Evolutionary conservation across 2,329 filamentous ascomycete species (phyloP), one percentile per base, ranked within the genome.

Genomic region (Zopfia rhizophila): DNA sequence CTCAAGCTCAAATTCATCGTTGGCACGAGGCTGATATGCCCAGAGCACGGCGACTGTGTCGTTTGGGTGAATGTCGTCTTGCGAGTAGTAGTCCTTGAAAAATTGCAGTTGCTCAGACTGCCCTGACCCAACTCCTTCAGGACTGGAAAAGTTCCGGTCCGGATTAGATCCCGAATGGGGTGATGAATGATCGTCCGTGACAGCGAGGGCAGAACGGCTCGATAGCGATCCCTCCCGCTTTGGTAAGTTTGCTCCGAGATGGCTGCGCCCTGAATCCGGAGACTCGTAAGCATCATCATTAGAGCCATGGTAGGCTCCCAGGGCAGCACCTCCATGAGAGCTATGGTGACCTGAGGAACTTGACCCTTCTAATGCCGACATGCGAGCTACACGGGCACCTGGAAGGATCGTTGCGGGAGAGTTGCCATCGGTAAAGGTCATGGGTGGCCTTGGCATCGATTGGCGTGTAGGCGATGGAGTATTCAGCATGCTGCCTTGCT

Each of bases 81-180:
- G 88, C 2, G 93, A 97, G 69, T 99, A 99, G 73, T 99, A 99
- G 72, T 99, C 94, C 68, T 96, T 96, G 84, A 99, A 99, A 67
- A 91, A 96, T 3, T 90, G 87, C 41, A 99, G 77, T 70, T 97
- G 94, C 73, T 99, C 94, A 1, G 93, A 97, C 69, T 97, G 91
- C 48, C 93, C 91, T 61, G 91, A 96, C 17, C 86, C 84, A 51
- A 93, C 75, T 18, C 88, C 91, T 61, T 89, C 89, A 0, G 91
- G 91, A 3, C 92, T 97, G 3, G 92, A 96, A 72, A 90, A 87
- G 79, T 86, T 68, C 83, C 91, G 47, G 67, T 78, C 61, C 25
- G 55, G 56, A 23, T 65, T 60, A 22, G 65, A 70, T 21, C 55
- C 58, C 8, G 82, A 83, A 27, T 79, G 81, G 5, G 91, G 91